phyloP scores from a whole-genome alignment of 805 yeast species.

The Soucietia sequanensis region DNA sequence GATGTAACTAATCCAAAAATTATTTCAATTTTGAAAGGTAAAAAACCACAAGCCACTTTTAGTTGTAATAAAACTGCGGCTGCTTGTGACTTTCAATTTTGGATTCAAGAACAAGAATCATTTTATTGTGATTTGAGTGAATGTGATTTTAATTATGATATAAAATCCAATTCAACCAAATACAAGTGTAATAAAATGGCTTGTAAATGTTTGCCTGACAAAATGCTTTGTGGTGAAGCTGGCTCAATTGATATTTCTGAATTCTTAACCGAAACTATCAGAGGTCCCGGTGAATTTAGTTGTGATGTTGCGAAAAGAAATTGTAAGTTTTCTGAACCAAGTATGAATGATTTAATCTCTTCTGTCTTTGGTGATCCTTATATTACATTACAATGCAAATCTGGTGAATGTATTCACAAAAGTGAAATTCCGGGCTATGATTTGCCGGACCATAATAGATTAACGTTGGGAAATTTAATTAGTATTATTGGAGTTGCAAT shows the following conservation, averaged over 20 bases:
- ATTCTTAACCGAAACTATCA: conserved; percentile 82
- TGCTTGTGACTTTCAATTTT: conserved; percentile 86
- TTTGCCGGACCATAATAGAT: conserved; percentile 52
- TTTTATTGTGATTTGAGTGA: conserved; percentile 80
- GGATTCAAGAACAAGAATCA: conserved; percentile 90
- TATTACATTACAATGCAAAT: conserved; percentile 74
- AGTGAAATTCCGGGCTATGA: conserved; percentile 92
- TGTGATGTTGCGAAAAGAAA: conserved; percentile 64
- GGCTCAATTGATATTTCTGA: conserved; percentile 96
- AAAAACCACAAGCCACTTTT: conserved; percentile 88
- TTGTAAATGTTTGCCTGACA: conserved; percentile 90
- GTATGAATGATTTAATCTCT: conserved; percentile 88
- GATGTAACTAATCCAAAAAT: conserved; percentile 90
- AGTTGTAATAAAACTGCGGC: conserved; percentile 70
- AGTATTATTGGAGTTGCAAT: conserved; percentile 43
- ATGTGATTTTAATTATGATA: conserved; percentile 71
- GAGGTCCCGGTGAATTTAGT: conserved; percentile 89
- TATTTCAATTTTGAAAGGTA: conserved; percentile 72
- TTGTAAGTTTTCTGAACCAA: conserved; percentile 89
- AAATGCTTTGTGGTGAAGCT: conserved; percentile 89
- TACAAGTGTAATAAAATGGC: conserved; percentile 74
- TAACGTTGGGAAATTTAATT: conserved; percentile 47
- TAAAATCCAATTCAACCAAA: conserved; percentile 61
- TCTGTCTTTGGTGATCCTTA: conserved; percentile 94
- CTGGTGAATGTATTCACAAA: conserved; percentile 91